Base-by-base conservation (phyloP, 164 flowering plant species). In the Buxus sempervirens region DNA sequence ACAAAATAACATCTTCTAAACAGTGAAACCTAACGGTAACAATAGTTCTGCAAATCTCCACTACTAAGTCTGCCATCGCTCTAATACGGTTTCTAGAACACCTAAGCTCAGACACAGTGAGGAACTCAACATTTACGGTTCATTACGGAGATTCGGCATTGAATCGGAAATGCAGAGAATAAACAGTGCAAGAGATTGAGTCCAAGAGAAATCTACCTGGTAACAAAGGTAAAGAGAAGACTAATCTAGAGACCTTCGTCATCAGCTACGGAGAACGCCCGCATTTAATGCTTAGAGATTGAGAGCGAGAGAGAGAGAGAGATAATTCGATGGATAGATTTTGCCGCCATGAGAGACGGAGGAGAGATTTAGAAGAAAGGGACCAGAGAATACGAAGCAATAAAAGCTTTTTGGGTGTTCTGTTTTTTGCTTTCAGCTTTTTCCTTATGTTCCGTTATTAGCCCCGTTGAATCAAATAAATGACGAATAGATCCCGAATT, bases 391-490 rank as follows among this genome's bases (percentile, higher is more conserved):
- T 22, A 51, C 42, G 25, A 62, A 9, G 54, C 22, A 62, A 21
- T 54, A n/a, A 27, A 62, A 62, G 65, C 65, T 67, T 66, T 55
- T 21, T n/a, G 22, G 25, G 13, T 45, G 58, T 45, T 56, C 49
- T 67, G 38, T 45, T 56, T 28, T 21, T 58, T 45, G 5, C 7
- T 32, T 32, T 32, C 38, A 3, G 38, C 38, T 32, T 32, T 32
- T 32, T 32, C 38, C 38, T 32, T 32, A 7, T 32, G 7, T 32
- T 32, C 3, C 38, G 3, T 7, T 32, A 3, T 32, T 32, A 32
- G 38, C 38, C 38, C 38, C 7, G 7, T 32, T 32, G 38, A 3
- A 32, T 7, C 38, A 32, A 32, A 3, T 32, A 3, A 32, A 32
- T 32, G 38, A 32, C 38, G 38, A 32, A 32, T 3, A 32, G 38